Conservation (phyloP, 1,284 basidiomycete genomes). For the Marasmius fiardii region DNA sequence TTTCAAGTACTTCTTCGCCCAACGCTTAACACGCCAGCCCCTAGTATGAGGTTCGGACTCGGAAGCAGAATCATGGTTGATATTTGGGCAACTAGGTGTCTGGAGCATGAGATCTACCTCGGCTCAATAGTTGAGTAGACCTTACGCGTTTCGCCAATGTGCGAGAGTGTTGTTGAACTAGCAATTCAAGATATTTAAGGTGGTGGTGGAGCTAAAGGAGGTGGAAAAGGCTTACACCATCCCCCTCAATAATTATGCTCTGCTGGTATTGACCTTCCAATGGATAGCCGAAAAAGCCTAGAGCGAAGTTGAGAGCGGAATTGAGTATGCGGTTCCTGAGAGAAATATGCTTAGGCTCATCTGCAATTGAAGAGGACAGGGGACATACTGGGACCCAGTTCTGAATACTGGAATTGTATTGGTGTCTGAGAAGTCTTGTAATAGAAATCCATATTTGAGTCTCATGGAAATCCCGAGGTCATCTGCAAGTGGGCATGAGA, state of each 20-base stretch:
- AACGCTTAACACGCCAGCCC: constrained; percentile 51
- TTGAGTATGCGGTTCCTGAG: constrained; percentile 76
- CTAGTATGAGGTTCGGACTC: too few relatives aligned
- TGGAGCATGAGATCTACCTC: not conserved
- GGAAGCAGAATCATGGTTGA: constrained; percentile 42
- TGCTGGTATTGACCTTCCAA: constrained; percentile 76
- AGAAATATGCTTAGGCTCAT: not conserved
- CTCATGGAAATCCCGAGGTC: constrained; percentile 72
- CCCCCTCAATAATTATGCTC: constrained; percentile 74
- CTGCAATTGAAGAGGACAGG: not conserved
- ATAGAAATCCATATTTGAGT: constrained; percentile 77
- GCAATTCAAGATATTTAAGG: not conserved
- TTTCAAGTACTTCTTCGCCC: constrained; percentile 71
- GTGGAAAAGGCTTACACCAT: constrained; percentile 42
- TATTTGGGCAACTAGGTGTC: constrained; percentile 57
- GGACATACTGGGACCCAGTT: constrained; percentile 76
- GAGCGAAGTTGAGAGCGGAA: constrained; percentile 81
- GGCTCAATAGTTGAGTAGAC: not conserved
- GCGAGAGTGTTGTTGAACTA: constrained; percentile 81
- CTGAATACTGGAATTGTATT: constrained; percentile 81
- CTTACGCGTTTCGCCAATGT: constrained; percentile 67
- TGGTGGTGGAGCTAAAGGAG: not conserved
- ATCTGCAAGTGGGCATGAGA: constrained; percentile 31
- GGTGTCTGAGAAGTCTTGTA: constrained; percentile 75
- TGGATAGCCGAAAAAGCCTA: constrained; percentile 87